phyloP scores from a whole-genome alignment of 2,329 filamentous ascomycete species.

The Sclerotinia spermophila region DNA sequence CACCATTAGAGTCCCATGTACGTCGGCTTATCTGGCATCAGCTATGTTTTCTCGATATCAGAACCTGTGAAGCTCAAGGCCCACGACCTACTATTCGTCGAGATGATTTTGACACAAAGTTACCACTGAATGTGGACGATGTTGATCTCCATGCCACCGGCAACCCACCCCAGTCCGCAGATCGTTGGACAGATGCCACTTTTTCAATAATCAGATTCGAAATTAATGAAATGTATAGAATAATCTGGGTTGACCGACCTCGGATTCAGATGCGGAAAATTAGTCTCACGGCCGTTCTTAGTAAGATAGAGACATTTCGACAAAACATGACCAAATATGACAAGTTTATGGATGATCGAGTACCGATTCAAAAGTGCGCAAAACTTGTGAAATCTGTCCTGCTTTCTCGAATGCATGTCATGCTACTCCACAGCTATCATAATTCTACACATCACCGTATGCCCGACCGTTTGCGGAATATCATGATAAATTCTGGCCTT shows the following conservation, averaged over 20 bases:
- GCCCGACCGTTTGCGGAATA: slow-evolving; percentile 59
- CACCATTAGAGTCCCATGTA: slow-evolving; percentile 66
- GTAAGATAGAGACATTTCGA: slow-evolving; percentile 66
- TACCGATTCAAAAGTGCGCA: slow-evolving; percentile 61
- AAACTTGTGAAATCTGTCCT: slow-evolving; percentile 63
- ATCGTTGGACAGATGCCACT: slow-evolving; percentile 65
- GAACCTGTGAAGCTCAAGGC: slow-evolving; percentile 71
- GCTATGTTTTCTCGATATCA: slow-evolving; percentile 70
- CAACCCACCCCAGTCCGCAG: slow-evolving; percentile 40
- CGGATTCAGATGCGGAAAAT: slow-evolving; percentile 59
- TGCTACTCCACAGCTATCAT: slow-evolving; percentile 64
- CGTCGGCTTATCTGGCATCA: slow-evolving; percentile 74
- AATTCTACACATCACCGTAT: slow-evolving; percentile 40
- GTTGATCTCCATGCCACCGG: slow-evolving; percentile 50
- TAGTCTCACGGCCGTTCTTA: slow-evolving; percentile 59
- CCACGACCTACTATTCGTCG: slow-evolving; percentile 67
- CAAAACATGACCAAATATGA: slow-evolving; percentile 63
- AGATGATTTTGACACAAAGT: slow-evolving; percentile 70
- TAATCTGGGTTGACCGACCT: slow-evolving; percentile 66
- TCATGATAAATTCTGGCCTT: slow-evolving; percentile 60
- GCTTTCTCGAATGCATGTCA: slow-evolving; percentile 59
- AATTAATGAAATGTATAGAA: slow-evolving; percentile 68
- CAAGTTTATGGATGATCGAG: slow-evolving; percentile 54
- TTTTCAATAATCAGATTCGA: slow-evolving; percentile 67
- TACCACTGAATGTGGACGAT: slow-evolving; percentile 70